Evolutionary conservation across 495 filamentous ascomycete genomes (phyloP).

Genomic region (Penicillium subrubescens): DNA sequence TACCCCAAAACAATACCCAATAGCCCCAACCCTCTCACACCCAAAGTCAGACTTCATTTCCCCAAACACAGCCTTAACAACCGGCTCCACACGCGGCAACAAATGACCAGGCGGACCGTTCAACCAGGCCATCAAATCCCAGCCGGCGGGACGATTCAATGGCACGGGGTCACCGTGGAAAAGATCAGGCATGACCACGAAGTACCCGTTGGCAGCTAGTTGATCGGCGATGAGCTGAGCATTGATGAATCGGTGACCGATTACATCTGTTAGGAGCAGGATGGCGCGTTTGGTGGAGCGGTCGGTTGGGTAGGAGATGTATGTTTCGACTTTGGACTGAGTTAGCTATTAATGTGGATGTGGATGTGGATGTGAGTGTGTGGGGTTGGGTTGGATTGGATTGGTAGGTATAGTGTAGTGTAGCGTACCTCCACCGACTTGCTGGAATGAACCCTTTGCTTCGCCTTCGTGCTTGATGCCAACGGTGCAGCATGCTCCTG

Average conservation of each 20-base stretch:
- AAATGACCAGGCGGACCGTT: slow-evolving; percentile 56
- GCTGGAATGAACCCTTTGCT: slow-evolving; percentile 26
- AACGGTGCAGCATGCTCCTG: slow-evolving; percentile 47
- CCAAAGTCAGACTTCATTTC: slow-evolving; percentile 55
- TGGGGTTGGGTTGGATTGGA: too few species aligned
- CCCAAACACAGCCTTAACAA: slow-evolving; percentile 56
- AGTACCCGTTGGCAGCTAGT: slow-evolving; percentile 75
- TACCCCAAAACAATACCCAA: slow-evolving; percentile 79
- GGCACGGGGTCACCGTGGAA: slow-evolving; percentile 39
- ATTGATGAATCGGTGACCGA: slow-evolving; percentile 39
- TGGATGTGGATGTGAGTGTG: too few species aligned
- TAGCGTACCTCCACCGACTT: slow-evolving; percentile 29
- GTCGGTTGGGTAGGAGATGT: slow-evolving; percentile 28
- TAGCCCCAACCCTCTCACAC: slow-evolving; percentile 62
- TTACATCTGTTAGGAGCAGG: slow-evolving; percentile 37
- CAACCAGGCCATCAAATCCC: slow-evolving; percentile 34
- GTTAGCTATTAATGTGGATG: too few species aligned
- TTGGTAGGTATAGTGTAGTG: too few species aligned
- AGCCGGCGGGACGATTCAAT: slow-evolving; percentile 29
- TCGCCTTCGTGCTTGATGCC: slow-evolving; percentile 40
- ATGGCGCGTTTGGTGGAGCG: slow-evolving; percentile 27
- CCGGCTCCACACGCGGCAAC: slow-evolving; percentile 58
- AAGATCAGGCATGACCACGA: slow-evolving; percentile 65
- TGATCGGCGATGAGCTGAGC: slow-evolving; percentile 63
- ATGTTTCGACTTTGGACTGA: slow-evolving; percentile 26